phyloP scores from a whole-genome alignment of 805 yeast genomes.

The Trichomonascus vanleenenianus region DNA sequence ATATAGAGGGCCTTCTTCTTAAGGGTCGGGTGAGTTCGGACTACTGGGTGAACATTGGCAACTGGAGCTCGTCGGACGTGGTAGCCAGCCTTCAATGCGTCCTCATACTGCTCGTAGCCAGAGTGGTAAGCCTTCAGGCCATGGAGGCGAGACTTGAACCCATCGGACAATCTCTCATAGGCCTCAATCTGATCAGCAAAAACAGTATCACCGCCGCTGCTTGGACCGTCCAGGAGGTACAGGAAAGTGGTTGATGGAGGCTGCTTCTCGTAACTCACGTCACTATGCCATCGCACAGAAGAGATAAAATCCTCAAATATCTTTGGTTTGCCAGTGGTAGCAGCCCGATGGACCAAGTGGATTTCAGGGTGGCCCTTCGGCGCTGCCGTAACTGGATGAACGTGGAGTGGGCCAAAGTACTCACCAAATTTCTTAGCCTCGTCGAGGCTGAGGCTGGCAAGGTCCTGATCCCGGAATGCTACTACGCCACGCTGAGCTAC shows the following conservation, averaged over 20 bases:
- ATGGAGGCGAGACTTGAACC: constrained; percentile 47
- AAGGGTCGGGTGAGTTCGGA: constrained; percentile 56
- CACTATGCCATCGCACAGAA: constrained; percentile 54
- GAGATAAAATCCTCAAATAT: constrained; percentile 19
- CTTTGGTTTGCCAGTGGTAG: constrained; percentile 27
- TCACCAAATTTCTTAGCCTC: constrained; percentile 42
- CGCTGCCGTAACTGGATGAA: constrained; percentile 70
- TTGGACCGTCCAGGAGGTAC: constrained; percentile 51
- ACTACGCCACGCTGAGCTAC: constrained; percentile 72
- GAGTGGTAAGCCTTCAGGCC: constrained; percentile 63
- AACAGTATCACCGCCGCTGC: constrained; percentile 71
- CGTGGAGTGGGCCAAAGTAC: constrained; percentile 63
- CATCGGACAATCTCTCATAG: constrained; percentile 61
- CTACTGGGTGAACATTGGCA: constrained; percentile 47
- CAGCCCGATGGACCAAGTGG: constrained; percentile 51
- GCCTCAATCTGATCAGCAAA: constrained; percentile 68
- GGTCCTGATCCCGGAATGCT: constrained; percentile 63
- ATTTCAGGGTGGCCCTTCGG: constrained; percentile 52
- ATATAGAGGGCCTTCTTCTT: constrained; percentile 49
- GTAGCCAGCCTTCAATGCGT: constrained; percentile 32
- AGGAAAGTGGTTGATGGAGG: constrained; percentile 68
- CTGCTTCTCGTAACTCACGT: constrained; percentile 64
- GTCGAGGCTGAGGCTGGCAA: constrained; percentile 34
- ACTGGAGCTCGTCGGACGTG: constrained; percentile 38
- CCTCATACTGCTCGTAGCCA: constrained; percentile 41